phyloP scores from a whole-genome alignment of 129 eudicot genomes.

The Lonicera japonica region DNA sequence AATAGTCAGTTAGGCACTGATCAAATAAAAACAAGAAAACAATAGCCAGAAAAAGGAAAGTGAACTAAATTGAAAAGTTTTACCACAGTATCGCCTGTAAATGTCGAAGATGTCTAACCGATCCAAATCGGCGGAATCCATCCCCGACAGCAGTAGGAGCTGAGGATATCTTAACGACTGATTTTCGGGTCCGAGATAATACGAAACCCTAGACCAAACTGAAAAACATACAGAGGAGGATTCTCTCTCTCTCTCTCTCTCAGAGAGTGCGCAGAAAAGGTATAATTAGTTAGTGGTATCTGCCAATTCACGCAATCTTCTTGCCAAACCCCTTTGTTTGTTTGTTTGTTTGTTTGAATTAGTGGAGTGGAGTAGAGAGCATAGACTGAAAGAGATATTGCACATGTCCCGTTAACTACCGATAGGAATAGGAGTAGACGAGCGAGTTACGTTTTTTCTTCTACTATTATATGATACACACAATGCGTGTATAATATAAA shows the following conservation, averaged over 20 bases:
- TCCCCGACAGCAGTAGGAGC: not conserved
- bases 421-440: no score
- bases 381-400: no score
- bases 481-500: no score
- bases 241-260: no score
- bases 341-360: no score
- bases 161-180: not conserved
- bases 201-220: conserved; percentile 18
- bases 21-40: not conserved
- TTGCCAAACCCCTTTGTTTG: no score
- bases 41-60: not conserved
- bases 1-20: not conserved
- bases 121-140: conserved; percentile 12
- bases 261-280: not conserved
- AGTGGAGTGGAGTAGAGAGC: no score
- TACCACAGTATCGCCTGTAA: conserved; percentile 25
- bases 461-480: no score
- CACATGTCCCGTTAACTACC: no score
- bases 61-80: not conserved
- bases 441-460: no score
- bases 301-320: no score
- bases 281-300: no score
- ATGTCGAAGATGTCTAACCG: conserved; percentile 22
- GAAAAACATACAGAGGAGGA: not conserved
- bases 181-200: not conserved